A percentile compares a stretch with the other conserved stretches of the same genome.
These are phyloP conservation scores for Aspergillus taichungensis DNA, from an alignment of 495 filamentous ascomycete species.

Conservation along the genomic window DNA sequence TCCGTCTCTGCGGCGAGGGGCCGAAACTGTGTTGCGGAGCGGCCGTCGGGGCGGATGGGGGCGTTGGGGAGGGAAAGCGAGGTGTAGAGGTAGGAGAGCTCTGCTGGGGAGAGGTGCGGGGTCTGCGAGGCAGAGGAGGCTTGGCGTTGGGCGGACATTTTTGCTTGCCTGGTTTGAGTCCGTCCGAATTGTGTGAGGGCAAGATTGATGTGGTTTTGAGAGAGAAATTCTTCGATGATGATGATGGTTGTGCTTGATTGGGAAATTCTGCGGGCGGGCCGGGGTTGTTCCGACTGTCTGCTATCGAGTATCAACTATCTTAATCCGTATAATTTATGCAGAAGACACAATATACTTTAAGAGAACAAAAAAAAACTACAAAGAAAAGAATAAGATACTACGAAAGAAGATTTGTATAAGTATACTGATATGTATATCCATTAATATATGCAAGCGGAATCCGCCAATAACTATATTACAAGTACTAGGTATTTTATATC, in stretches of 20 bases:
- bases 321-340: too few relatives aligned
- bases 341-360: too few relatives aligned
- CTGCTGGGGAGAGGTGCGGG: slow-evolving; percentile 78
- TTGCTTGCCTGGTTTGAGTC: too few relatives aligned
- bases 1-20: slow-evolving; percentile 81
- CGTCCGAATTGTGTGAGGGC: neutral
- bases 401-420: neutral
- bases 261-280: slow-evolving; percentile 29
- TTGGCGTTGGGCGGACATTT: slow-evolving; percentile 35
- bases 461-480: slow-evolving; percentile 33
- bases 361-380: too few relatives aligned
- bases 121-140: slow-evolving; percentile 39
- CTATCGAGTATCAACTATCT: too few relatives aligned
- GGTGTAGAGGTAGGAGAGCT: slow-evolving; percentile 90
- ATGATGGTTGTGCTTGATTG: slow-evolving; percentile 18
- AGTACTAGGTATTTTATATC: slow-evolving; percentile 13
- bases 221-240: neutral
- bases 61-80: slow-evolving; percentile 64
- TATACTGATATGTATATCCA: slow-evolving; percentile 5
- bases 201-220: slow-evolving; percentile 1
- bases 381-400: too few relatives aligned
- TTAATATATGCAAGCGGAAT: slow-evolving; percentile 15
- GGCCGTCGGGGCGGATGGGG: slow-evolving; percentile 86
- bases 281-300: slow-evolving; percentile 19
- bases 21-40: slow-evolving; percentile 77